Evolutionary conservation across 768 basidiomycete genomes (phyloP).

Genomic region (Boletus subparvulus): DNA sequence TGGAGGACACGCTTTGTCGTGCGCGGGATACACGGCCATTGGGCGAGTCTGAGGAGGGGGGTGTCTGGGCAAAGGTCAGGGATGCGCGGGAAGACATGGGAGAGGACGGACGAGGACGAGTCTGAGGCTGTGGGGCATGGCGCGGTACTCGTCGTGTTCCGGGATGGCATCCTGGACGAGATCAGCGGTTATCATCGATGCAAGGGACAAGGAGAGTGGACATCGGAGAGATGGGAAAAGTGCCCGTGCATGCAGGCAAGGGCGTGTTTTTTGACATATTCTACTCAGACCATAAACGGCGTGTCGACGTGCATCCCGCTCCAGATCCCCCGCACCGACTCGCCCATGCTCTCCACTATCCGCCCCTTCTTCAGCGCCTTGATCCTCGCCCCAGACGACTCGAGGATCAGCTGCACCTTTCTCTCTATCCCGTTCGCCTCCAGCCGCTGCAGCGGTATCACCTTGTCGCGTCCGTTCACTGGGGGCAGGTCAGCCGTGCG

Average conservation of each 20-base stretch:
- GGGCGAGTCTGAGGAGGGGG: conserved; percentile 20
- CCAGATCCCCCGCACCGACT: conserved; percentile 87
- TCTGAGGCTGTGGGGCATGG: conserved; percentile 32
- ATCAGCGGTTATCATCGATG: conserved; percentile 13
- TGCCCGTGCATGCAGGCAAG: conserved; percentile 25
- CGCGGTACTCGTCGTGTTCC: conserved; percentile 28
- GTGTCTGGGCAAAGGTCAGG: conserved; percentile 15
- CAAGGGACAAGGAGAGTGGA: neutral
- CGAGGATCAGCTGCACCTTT: conserved; percentile 82
- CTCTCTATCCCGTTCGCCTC: conserved; percentile 70
- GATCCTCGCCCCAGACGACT: conserved; percentile 86
- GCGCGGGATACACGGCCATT: conserved; percentile 25
- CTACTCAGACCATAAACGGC: conserved; percentile 51
- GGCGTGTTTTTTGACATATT: conserved; percentile 34
- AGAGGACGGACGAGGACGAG: conserved; percentile 29
- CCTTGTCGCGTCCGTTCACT: conserved; percentile 90
- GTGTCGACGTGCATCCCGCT: conserved; percentile 81
- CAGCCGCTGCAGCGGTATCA: conserved; percentile 74
- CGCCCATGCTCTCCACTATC: conserved; percentile 74
- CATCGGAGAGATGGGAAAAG: conserved; percentile 2
- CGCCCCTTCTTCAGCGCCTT: conserved; percentile 65
- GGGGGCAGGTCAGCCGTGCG: conserved; percentile 17
- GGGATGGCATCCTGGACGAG: conserved; percentile 29
- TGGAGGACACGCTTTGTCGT: conserved; percentile 41
- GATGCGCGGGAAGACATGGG: conserved; percentile 10